Base-by-base conservation (phyloP, 129 eudicot genomes). In the Flaveria brownii region DNA sequence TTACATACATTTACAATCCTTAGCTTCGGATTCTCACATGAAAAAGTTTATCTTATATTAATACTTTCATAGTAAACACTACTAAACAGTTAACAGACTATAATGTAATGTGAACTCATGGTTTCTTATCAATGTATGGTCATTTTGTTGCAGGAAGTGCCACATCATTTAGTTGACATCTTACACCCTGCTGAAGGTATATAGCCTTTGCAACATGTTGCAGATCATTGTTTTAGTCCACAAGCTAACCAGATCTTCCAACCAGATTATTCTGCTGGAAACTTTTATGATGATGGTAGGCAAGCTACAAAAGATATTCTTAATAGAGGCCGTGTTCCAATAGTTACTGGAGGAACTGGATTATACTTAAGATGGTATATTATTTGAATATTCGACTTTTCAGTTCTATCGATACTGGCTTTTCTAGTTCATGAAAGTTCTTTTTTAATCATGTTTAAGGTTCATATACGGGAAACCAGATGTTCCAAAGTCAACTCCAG, bases 151-250 rank as follows among this genome's bases (percentile, higher is more conserved):
- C 90, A 94, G 98, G 97, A 88, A 86, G 98, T 94, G 28, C 84
- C 85, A 15, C 98, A 94, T 81, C 98, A 94, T 85, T 83, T 94
- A 79, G 72, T 94, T 63, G 98, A 94, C 82, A 94, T 94, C 69
- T 86, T 94, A 79, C 97, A 94, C 74, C 97, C 98, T 60, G 85
- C 98, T 73, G 97, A 94, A 87, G 98, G 98, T 94, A 17, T 71
- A 67, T 62, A 50, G 6, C 13, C 25, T 64, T 61, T 60, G 59
- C 63, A 52, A 26, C 11, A 68, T 54, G 71, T 23, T 57, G 59
- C 43, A 26, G 61, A 62, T 33, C 16, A 41, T 45, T 66, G 79
- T 74, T 39, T 33, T 78, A 68, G 16, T 46, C 25, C 8, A 71
- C 55, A 77, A 73, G 36, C 49, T 80, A 78, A 85, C 55, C 5